Evolutionary conservation across 1,284 basidiomycete genomes (phyloP).

Genomic region (Inonotus obliquus): DNA sequence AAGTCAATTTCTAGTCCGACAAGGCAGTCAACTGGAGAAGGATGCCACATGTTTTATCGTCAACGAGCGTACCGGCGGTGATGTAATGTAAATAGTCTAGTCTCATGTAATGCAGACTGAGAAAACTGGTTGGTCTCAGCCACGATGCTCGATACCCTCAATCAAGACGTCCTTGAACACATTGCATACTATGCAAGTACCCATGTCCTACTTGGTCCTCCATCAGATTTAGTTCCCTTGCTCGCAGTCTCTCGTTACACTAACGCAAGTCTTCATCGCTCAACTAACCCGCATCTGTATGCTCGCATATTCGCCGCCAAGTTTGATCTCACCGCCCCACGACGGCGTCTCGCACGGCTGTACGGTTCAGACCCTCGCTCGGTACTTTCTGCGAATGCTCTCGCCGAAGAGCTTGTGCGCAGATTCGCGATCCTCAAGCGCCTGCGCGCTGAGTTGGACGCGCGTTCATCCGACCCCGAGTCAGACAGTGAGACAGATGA

Average conservation of each 20-base stretch:
- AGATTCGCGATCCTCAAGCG: slow-evolving; percentile 51
- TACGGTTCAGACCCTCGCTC: neutral
- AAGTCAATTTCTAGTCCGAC: no score
- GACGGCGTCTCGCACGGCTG: slow-evolving; percentile 27
- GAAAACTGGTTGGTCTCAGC: neutral
- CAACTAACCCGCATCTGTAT: slow-evolving; percentile 39
- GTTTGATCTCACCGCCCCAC: slow-evolving; percentile 35
- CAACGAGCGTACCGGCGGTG: no score
- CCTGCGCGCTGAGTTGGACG: slow-evolving; percentile 33
- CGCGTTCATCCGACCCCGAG: slow-evolving; percentile 29
- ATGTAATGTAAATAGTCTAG: no score
- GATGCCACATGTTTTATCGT: no score
- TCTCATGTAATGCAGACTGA: no score
- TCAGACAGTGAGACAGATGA: slow-evolving; percentile 21
- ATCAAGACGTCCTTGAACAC: slow-evolving; percentile 38
- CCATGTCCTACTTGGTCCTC: slow-evolving; percentile 29
- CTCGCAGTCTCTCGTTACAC: slow-evolving; percentile 36
- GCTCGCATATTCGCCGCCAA: slow-evolving; percentile 38
- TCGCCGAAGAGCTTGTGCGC: slow-evolving; percentile 38
- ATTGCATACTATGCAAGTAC: slow-evolving; percentile 37
- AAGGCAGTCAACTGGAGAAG: no score
- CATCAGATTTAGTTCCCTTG: slow-evolving; percentile 31
- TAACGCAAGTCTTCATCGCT: slow-evolving; percentile 30
- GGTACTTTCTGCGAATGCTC: slow-evolving; percentile 23
- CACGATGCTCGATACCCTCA: slow-evolving; percentile 26